A percentile compares a stretch with the other conserved stretches of the same genome.
These are phyloP conservation scores for Tolypocladium sp. DNA, from an alignment of 2,329 filamentous ascomycete genomes.

Conservation along the genomic window DNA sequence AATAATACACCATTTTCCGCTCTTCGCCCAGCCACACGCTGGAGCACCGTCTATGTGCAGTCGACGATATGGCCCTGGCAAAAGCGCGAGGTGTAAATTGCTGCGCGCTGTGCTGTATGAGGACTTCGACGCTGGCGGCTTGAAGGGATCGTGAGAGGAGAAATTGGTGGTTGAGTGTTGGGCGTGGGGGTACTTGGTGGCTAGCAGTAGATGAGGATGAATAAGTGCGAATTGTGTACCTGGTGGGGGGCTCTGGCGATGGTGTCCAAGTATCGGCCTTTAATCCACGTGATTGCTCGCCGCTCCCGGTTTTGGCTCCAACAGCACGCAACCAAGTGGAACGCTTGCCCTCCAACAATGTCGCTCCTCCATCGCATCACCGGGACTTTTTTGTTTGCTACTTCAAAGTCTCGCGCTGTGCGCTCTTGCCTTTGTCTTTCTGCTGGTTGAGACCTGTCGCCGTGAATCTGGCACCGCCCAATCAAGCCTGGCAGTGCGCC, in stretches of 20 bases:
- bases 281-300: background rate
- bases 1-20: conserved; percentile 81
- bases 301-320: background rate
- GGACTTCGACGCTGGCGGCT: background rate
- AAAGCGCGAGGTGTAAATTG: too few species aligned
- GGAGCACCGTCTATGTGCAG: background rate
- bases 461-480: background rate
- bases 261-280: background rate
- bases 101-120: background rate
- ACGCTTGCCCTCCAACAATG: background rate
- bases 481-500: background rate
- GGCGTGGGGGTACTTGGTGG: background rate
- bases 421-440: background rate
- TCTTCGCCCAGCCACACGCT: background rate
- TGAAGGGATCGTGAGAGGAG: background rate
- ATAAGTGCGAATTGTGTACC: rapidly evolving
- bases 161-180: background rate
- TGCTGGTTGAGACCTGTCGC: background rate
- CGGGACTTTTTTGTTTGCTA: too few species aligned
- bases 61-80: too few species aligned
- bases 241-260: background rate
- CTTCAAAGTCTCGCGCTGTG: background rate
- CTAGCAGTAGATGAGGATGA: background rate
- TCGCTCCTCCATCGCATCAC: too few species aligned
- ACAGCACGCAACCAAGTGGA: background rate